Base-by-base conservation (phyloP, 2,329 filamentous ascomycete genomes). In the Didymella exigua region DNA sequence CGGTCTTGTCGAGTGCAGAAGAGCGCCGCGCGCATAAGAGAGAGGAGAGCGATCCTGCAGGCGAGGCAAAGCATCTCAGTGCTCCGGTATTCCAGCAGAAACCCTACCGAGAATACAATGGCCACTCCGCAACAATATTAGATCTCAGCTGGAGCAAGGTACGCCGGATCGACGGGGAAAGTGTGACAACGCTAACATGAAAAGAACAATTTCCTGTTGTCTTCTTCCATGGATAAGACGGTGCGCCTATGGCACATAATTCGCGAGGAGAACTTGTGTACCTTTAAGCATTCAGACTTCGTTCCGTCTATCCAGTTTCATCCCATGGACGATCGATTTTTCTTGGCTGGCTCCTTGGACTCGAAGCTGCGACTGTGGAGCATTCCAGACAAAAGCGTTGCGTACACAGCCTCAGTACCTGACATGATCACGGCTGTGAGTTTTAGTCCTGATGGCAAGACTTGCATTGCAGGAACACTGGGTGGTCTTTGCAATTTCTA, bases 171-270 rank as follows among this genome's bases (percentile, higher is more conserved):
- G 26, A 1, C 9, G 11, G 8, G 14, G 13, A 23, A 37, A 9
- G n/a, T 5, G 7, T 7, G 8, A 30, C 6, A 23, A 18, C 11
- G 14, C 36, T 52, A 19, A 51, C 24, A 40, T 29, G 13, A 0
- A 5, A 37, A 84, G 81, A 99, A 99, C 76, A 96, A 96, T 73
- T 99, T 99, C 65, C 76, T 99, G 24, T 81, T 99, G 14, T 97
- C 93, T 3, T 96, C 93, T 0, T 96, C 93, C 0, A 97, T 98
- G 92, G 95, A 99, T 73, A 97, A 97, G 79, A 96, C 93, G 0
- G 95, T 99, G 11, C 85, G 91, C 13, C 76, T 99, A 42, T 99
- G 95, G 93, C 95, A 99, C 75, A 82, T 95, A 59, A 93, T 86
- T 70, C 84, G 93, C 47, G 76, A 83, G 3, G 93, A 98, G 68